Evolutionary conservation across 345 rosid species (phyloP).

Genomic region (Boechera divaricarpa): DNA sequence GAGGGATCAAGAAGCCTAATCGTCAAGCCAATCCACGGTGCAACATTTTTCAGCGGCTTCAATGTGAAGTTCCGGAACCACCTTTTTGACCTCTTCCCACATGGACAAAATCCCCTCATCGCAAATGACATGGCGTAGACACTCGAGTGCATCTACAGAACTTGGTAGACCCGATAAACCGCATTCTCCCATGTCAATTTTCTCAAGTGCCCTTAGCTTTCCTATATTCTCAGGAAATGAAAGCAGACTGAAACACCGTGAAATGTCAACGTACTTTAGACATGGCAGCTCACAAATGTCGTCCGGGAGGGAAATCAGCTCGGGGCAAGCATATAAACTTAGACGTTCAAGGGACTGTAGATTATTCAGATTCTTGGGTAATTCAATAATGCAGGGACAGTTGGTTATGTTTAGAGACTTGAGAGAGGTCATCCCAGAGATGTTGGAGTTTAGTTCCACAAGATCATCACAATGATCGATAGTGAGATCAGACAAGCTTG

Average conservation of each 20-base stretch:
- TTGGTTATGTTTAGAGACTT: constrained; percentile 71
- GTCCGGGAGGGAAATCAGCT: constrained; percentile 55
- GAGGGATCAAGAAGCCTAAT: constrained; percentile 36
- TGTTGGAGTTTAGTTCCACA: constrained; percentile 54
- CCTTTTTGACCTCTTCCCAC: constrained; percentile 59
- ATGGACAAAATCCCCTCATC: constrained; percentile 54
- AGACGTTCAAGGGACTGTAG: constrained; percentile 56
- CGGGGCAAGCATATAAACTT: constrained; percentile 78
- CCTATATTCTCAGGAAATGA: constrained; percentile 65
- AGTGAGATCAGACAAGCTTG: constrained; percentile 68
- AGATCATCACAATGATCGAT: constrained; percentile 86
- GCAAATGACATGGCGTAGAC: constrained; percentile 64
- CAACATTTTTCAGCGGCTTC: constrained; percentile 63
- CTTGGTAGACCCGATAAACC: constrained; percentile 51
- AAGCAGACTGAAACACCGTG: constrained; percentile 65
- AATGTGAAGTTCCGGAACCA: constrained; percentile 50
- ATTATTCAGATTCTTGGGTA: constrained; percentile 59
- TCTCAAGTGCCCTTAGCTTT: constrained; percentile 57
- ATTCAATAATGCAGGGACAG: constrained; percentile 63
- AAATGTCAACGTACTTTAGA: constrained; percentile 73
- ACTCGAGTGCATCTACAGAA: constrained; percentile 47
- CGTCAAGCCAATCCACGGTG: constrained; percentile 73
- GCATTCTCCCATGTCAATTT: constrained; percentile 95
- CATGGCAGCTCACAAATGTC: constrained; percentile 57
- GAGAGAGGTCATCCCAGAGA: constrained; percentile 57